These are phyloP conservation scores for Hypoxylon sp. DNA, from an alignment of 2,329 filamentous ascomycete genomes.

Conservation along the genomic window DNA sequence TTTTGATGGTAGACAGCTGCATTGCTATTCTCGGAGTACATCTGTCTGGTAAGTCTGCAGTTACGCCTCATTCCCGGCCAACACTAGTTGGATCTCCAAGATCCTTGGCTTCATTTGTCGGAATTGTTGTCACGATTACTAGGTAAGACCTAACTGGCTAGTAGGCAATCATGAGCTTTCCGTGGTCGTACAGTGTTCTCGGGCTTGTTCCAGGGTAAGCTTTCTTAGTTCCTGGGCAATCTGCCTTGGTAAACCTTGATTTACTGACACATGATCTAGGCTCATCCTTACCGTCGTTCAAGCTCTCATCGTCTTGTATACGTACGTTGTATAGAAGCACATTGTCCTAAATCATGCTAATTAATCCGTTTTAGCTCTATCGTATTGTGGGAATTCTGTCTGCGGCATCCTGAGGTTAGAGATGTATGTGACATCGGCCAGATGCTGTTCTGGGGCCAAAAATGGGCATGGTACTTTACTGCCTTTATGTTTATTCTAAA, in stretches of 20 bases:
- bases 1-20: conserved; percentile 75
- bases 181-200: conserved; percentile 89
- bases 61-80: background rate
- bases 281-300: conserved; percentile 85
- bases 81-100: background rate
- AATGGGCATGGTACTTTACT: conserved; percentile 76
- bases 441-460: conserved; percentile 89
- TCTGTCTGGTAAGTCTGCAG: conserved; percentile 72
- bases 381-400: conserved; percentile 77
- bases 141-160: conserved; percentile 38
- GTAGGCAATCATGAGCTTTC: conserved; percentile 89
- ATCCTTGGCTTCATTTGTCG: background rate
- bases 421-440: conserved; percentile 97
- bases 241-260: conserved; percentile 29
- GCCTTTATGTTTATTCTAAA: conserved; percentile 93
- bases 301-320: conserved; percentile 85
- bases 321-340: conserved; percentile 73
- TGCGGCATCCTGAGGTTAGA: conserved; percentile 89
- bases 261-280: conserved; percentile 49
- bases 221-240: conserved; percentile 34
- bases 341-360: background rate
- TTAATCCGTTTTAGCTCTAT: conserved; percentile 41
- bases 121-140: conserved; percentile 3
- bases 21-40: conserved; percentile 93
- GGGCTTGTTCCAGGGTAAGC: conserved; percentile 82